Conservation (phyloP, 2,329 filamentous ascomycete species). For the Aotearoamyces nothofagi region DNA sequence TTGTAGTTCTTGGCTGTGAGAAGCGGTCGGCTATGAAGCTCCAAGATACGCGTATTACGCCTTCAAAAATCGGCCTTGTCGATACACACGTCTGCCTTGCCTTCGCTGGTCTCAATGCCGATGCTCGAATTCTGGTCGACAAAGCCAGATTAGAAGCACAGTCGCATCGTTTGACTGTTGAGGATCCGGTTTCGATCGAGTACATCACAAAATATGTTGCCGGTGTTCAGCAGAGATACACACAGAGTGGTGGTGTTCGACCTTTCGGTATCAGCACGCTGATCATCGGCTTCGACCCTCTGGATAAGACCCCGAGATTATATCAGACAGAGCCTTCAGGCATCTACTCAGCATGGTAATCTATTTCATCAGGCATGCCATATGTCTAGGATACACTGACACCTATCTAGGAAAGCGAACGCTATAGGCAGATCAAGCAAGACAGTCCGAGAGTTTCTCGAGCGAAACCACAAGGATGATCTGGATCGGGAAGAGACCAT, state of each 20-base stretch:
- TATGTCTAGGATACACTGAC: too few relatives aligned
- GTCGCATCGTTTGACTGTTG: constrained; percentile 90
- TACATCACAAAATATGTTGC: constrained; percentile 99
- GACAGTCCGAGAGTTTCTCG: constrained; percentile 95
- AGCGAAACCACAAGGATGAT: constrained; percentile 95
- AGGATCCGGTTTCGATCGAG: constrained; percentile 94
- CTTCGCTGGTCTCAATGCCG: constrained; percentile 93
- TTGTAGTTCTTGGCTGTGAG: constrained; percentile 94
- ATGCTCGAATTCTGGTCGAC: constrained; percentile 95
- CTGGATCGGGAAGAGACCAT: constrained; percentile 96
- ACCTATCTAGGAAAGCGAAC: constrained; percentile 90
- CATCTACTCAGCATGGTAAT: constrained; percentile 97
- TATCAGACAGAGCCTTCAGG: constrained; percentile 99
- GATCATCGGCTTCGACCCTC: constrained; percentile 96
- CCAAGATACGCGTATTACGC: constrained; percentile 97
- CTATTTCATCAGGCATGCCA: too few relatives aligned
- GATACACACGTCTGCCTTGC: constrained; percentile 94
- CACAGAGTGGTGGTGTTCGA: constrained; percentile 92
- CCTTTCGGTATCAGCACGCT: constrained; percentile 98
- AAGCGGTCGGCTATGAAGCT: constrained; percentile 99
- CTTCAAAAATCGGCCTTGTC: constrained; percentile 93
- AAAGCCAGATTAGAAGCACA: constrained; percentile 96
- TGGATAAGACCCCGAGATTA: constrained; percentile 72
- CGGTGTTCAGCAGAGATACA: constrained; percentile 91
- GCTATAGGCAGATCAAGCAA: constrained; percentile 97